Base-by-base conservation (phyloP, 208 protist genomes). In the Leishmania major region DNA sequence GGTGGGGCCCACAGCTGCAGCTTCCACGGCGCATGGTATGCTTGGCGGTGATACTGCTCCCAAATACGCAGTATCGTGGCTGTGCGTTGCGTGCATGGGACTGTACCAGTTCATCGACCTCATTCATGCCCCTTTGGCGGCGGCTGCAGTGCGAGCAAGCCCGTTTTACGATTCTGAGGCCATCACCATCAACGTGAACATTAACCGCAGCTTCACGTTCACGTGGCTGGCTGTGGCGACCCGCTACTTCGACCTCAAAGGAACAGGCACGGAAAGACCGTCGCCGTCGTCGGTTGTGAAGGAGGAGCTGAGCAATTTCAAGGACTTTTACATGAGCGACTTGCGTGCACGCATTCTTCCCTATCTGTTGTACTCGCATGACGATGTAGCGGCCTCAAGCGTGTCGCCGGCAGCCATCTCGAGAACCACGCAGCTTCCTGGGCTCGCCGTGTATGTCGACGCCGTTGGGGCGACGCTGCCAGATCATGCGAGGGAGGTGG, bases 261-360 rank as follows among this genome's bases (percentile, higher is more conserved):
- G 86, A 13, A 90, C 82, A 17, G 70, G 88, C 47, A 60, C 79
- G 35, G 82, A 81, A 19, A 72, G 79, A 28, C 94, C 94, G 43
- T 67, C 73, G 2, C 60, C 84, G 31, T 82, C 88, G 19, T 82
- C 84, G 37, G 81, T 92, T 3, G 87, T 97, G 17, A 93, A 92
- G 76, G 90, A 96, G 81, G 92, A 97, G 77, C 78, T 96, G 70
- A 84, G 82, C 83, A 97, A 93, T 85, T 97, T 97, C 85, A 97
- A 96, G 78, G 94, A 97, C 37, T 93, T 96, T 75, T 97, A 93
- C 90, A 93, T 95, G 92, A 91, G 90, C 79, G 94, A 97, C 71
- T 75, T 96, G 69, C 89, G 94, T 4, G 90, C 90, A 13, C 90
- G 92, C 40, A 85, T 96, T 77, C 69, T 97, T 45, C 84, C 88